These are phyloP conservation scores for Debaryomyces nepalensis DNA, from an alignment of 1,139 yeast genomes.

Conservation along the genomic window DNA sequence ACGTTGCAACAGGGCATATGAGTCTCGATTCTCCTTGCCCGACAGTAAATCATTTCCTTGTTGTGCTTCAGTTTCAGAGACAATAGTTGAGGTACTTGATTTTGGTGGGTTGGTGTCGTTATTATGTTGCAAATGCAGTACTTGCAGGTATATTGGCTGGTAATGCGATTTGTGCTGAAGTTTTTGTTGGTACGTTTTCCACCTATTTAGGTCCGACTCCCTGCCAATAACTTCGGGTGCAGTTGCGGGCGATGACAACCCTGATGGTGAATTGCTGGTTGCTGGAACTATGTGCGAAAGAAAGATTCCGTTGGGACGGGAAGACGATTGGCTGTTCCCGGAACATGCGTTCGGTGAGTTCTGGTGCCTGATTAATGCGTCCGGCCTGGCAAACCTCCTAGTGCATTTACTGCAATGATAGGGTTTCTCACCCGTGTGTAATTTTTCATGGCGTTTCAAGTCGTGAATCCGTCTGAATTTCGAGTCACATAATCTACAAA, in stretches of 20 bases:
- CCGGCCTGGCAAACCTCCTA: constrained; percentile 74
- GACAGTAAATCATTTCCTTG: background rate
- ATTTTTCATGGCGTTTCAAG: constrained; percentile 71
- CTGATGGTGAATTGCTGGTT: constrained; percentile 9
- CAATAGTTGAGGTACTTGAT: constrained; percentile 16
- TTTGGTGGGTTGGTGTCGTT: constrained; percentile 12
- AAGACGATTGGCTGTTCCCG: constrained; percentile 16
- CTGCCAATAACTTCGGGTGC: constrained; percentile 14
- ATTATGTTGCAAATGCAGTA: constrained; percentile 9
- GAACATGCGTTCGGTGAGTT: constrained; percentile 51
- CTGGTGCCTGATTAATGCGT: constrained; percentile 71
- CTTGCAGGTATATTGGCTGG: constrained; percentile 14
- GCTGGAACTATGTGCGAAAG: background rate
- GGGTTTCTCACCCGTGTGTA: constrained; percentile 80
- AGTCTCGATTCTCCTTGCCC: background rate
- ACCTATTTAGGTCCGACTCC: constrained; percentile 21
- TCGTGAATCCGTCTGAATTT: constrained; percentile 77
- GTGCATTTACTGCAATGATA: constrained; percentile 64
- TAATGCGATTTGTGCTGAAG: constrained; percentile 15
- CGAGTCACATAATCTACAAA: constrained; percentile 65
- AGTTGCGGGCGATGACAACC: constrained; percentile 11
- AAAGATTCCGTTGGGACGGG: background rate
- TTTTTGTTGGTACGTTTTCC: constrained; percentile 19
- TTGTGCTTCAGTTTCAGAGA: background rate
- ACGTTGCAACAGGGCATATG: background rate